phyloP scores from a whole-genome alignment of 2,329 filamentous ascomycete genomes.

The Trichophyton mentagrophytes region DNA sequence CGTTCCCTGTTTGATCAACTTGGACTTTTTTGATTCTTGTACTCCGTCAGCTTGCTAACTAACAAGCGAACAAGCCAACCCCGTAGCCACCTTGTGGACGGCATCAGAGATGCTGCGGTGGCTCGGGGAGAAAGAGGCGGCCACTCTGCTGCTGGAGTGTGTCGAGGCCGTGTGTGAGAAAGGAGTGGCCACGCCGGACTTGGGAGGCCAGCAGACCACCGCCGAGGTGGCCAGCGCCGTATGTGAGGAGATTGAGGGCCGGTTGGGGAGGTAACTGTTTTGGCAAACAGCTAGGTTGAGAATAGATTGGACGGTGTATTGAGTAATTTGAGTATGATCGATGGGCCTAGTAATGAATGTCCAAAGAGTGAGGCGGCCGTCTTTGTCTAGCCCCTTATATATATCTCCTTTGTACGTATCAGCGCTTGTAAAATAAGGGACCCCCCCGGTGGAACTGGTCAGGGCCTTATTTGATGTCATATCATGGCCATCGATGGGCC shows the following conservation, averaged over 20 bases:
- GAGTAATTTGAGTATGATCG: not conserved
- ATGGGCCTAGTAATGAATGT: not conserved
- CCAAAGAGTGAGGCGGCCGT: not conserved
- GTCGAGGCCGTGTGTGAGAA: constrained; percentile 49
- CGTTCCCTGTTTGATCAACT: not conserved
- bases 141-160: constrained; percentile 44
- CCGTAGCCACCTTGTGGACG: constrained; percentile 56
- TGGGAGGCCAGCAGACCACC: constrained; percentile 46
- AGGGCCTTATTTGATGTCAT: not conserved
- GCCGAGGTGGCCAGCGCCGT: constrained; percentile 48
- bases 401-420: not conserved
- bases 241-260: constrained; percentile 38
- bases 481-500: not conserved
- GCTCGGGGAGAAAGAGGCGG: constrained; percentile 47
- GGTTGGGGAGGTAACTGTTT: constrained; percentile 1
- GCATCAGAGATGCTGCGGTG: constrained; percentile 55
- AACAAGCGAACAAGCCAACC: constrained; percentile 37
- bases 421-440: not conserved
- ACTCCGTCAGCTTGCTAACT: not conserved
- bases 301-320: not conserved
- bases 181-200: constrained; percentile 45
- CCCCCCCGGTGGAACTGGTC: not conserved
- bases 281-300: not conserved
- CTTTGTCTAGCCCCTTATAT: not conserved
- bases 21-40: not conserved